These are phyloP conservation scores for Coemansia biformis DNA, from an alignment of 192 early-diverging fungal species.

Conservation along the genomic window DNA sequence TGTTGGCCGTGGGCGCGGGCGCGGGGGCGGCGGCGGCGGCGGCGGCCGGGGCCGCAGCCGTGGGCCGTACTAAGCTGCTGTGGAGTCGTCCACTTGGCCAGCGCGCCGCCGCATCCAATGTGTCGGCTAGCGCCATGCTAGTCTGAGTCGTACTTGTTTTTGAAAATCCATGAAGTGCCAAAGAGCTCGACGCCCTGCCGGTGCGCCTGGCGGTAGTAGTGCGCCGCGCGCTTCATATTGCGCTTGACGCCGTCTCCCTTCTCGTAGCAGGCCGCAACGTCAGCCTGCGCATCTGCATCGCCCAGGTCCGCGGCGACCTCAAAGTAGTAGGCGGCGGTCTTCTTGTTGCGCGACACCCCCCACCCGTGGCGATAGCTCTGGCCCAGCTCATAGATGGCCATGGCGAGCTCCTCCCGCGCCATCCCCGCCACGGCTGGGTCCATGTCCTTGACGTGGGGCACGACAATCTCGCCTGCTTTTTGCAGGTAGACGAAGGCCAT, in stretches of 20 bases:
- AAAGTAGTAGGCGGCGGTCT: slow-evolving; percentile 73
- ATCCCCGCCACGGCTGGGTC: slow-evolving; percentile 55
- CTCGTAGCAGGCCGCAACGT: slow-evolving; percentile 67
- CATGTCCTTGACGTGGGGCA: slow-evolving; percentile 57
- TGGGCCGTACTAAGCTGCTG: no score
- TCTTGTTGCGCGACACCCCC: slow-evolving; percentile 68
- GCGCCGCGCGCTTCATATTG: slow-evolving; percentile 67
- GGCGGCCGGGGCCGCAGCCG: slow-evolving; percentile 4
- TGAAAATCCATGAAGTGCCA: slow-evolving; percentile 82
- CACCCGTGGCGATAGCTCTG: slow-evolving; percentile 76
- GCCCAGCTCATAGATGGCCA: slow-evolving; percentile 76
- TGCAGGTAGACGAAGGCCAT: slow-evolving; percentile 66
- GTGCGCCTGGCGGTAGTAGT: slow-evolving; percentile 72
- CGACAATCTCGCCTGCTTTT: slow-evolving; percentile 62
- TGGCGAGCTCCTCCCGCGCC: slow-evolving; percentile 60
- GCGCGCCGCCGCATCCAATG: no score
- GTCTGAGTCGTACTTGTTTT: slow-evolving; percentile 66
- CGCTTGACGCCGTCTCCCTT: slow-evolving; percentile 74
- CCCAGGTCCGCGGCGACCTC: slow-evolving; percentile 73
- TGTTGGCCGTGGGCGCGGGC: slow-evolving; percentile 13
- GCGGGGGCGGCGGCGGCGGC: slow-evolving; percentile 19
- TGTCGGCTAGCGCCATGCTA: no score
- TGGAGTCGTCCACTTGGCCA: no score
- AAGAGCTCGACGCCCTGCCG: slow-evolving; percentile 66
- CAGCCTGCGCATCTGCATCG: slow-evolving; percentile 74